Evolutionary conservation across 2,329 filamentous ascomycete species (phyloP), one percentile per base, ranked within the genome.

Genomic region (Canariomyces notabilis): DNA sequence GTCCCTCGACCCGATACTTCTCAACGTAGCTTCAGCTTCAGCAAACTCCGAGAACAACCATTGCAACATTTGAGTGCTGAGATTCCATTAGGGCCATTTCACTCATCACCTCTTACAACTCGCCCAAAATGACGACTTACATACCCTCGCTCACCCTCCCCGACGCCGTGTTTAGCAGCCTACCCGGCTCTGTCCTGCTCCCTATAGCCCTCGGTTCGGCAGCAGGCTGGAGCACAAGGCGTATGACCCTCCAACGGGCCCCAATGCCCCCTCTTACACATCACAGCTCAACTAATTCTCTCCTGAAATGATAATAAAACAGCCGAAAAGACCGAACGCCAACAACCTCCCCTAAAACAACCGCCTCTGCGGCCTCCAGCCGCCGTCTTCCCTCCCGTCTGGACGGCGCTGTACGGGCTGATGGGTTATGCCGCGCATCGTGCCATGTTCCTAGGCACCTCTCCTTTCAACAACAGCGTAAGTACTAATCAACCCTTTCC

Each of bases 361-460:
- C 82, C 82, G 11, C 79, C 79, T 1, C 68, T 77, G 44, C 72
- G 75, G 11, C 82, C 82, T 2, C 80, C 82, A 0, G 71, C 79
- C 9, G 72, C 70, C 59, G 68, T 81, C 48, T 85, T 85, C 55
- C 80, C 78, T 2, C 82, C 82, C 2, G 76, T 76, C 19, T 85
- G 82, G 82, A 84, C 79, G 3, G 47, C 75, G 26, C 74, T 85
- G n/a, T 85, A 85, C 59, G 80, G 76, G 1, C 65, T 86, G 16
- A 96, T 95, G 88, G 91, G 91, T 49, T 96, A 93, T 66, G 85
- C 88, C 18, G 83, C 89, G 29, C 83, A 95, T 68, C 84, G 87
- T 37, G 88, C 86, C 44, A 82, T 86, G 61, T 77, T 67, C 16
- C 71, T 70, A 9, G 83, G 83, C 37, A 76, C 82, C 41, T 73